Evolutionary conservation across 495 filamentous ascomycete genomes (phyloP), one percentile per base, ranked within the genome.

Genomic region (Penicillium roqueforti): DNA sequence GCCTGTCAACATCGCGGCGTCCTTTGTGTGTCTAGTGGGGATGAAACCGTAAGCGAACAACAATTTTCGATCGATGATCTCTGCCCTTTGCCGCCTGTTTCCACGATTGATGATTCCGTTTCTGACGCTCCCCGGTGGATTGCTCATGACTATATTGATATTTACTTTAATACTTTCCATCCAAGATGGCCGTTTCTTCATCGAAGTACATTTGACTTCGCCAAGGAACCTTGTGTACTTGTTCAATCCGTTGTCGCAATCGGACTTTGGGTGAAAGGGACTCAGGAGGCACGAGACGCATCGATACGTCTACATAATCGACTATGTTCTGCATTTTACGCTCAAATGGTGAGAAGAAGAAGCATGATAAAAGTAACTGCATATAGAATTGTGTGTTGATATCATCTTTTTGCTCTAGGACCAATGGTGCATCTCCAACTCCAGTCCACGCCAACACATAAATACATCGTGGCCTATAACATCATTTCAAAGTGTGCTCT

Each of bases 231-330:
- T 6, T 55, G 51, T 29, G 25, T 66, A 11, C 59, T 66, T 10
- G 7, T 66, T 16, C 59, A 66, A 48, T 60, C 62, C 3, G 51
- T 62, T 14, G 26, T 62, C 13, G 55, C 53, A 43, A 58, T 66
- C 3, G 62, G 59, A 13, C 29, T 62, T 29, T 66, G 59, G 60
- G 44, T 58, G 1, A 49, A 53, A 47, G 59, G 57, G 0, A 42
- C 50, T 13, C 39, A 37, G 16, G 38, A 37, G 7, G 37, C 60
- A 3, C 51, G 49, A 22, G 49, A 48, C 9, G 42, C 52, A 5
- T 57, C 63, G 11, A 43, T 58, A 43, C 37, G 23, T 20, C 28
- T 66, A 6, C 59, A 66, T 42, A 13, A n/a, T 5, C 53, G 28
- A 28, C 38, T 66, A 19, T 37, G 39, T 31, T 40, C 48, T 19